phyloP scores from a whole-genome alignment of 2,329 filamentous ascomycete species.

The Fusarium tanahbumbuense region DNA sequence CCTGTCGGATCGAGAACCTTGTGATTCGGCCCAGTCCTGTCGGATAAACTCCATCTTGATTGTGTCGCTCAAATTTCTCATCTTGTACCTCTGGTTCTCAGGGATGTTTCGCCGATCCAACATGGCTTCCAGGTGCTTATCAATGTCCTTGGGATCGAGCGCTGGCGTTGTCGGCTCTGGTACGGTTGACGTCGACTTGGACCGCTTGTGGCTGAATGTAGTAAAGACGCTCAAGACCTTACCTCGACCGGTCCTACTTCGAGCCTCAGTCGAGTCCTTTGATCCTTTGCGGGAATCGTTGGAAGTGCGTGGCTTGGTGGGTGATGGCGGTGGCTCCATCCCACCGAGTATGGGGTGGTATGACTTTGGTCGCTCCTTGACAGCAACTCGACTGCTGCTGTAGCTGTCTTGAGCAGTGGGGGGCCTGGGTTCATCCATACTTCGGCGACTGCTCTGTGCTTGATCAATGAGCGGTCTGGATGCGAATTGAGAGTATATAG shows the following conservation, averaged over 20 bases:
- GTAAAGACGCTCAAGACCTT: conserved; percentile 55
- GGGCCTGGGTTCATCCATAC: conserved; percentile 42
- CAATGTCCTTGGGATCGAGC: conserved; percentile 67
- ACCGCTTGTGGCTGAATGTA: conserved; percentile 53
- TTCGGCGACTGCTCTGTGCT: conserved; percentile 37
- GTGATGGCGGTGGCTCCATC: conserved; percentile 40
- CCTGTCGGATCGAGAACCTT: conserved; percentile 60
- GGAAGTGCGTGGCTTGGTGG: conserved; percentile 38
- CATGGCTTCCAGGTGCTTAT: conserved; percentile 69
- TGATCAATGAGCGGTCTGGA: conserved; percentile 44
- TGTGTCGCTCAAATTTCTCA: conserved; percentile 86
- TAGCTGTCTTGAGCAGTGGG: conserved; percentile 37
- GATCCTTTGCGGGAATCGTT: conserved; percentile 44
- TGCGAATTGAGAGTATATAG: conserved; percentile 83
- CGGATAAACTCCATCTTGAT: conserved; percentile 97
- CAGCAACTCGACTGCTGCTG: conserved; percentile 33
- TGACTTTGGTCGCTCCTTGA: conserved; percentile 63
- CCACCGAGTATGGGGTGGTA: conserved; percentile 54
- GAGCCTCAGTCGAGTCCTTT: conserved; percentile 46
- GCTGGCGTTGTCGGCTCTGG: conserved; percentile 59
- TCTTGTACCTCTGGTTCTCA: conserved; percentile 92
- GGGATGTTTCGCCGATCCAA: conserved; percentile 92
- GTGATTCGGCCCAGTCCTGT: conserved; percentile 82
- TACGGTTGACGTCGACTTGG: conserved; percentile 50
- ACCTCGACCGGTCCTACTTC: conserved; percentile 55